Evolutionary conservation across 2,329 filamentous ascomycete genomes (phyloP).

Genomic region (Ophiocordyceps australis): DNA sequence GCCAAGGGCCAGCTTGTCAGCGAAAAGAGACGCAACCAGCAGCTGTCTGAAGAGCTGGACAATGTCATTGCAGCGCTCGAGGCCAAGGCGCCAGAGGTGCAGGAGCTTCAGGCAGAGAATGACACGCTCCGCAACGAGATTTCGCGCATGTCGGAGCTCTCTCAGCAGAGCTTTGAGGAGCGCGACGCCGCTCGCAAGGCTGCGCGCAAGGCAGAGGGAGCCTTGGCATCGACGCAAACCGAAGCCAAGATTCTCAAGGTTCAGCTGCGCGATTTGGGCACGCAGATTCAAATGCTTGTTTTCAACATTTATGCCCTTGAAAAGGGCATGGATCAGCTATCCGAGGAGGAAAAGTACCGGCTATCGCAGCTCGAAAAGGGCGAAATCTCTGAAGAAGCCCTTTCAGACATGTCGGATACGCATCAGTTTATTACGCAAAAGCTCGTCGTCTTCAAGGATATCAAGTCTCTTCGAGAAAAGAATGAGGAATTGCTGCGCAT

Average conservation of each 20-base stretch:
- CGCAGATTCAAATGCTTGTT: slow-evolving; percentile 78
- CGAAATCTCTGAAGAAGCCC: slow-evolving; percentile 50
- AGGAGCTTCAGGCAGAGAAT: slow-evolving; percentile 69
- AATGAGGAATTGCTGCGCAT: slow-evolving; percentile 72
- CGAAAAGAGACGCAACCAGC: slow-evolving; percentile 56
- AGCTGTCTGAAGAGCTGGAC: slow-evolving; percentile 61
- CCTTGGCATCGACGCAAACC: slow-evolving; percentile 41
- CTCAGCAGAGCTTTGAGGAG: slow-evolving; percentile 67
- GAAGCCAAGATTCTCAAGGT: slow-evolving; percentile 69
- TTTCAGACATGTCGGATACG: slow-evolving; percentile 65
- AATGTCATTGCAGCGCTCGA: slow-evolving; percentile 76
- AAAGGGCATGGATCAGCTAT: slow-evolving; percentile 56
- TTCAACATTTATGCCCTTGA: slow-evolving; percentile 74
- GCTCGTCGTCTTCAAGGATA: slow-evolving; percentile 75
- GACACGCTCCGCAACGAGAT: slow-evolving; percentile 66
- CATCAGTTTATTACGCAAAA: slow-evolving; percentile 79
- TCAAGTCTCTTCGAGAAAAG: slow-evolving; percentile 70
- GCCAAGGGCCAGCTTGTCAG: slow-evolving; percentile 55
- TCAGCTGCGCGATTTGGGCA: slow-evolving; percentile 75
- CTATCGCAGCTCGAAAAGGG: slow-evolving; percentile 64
- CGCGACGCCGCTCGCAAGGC: slow-evolving; percentile 65
- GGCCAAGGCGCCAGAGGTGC: slow-evolving; percentile 69
- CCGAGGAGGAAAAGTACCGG: slow-evolving; percentile 52
- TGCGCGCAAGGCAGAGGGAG: slow-evolving; percentile 59
- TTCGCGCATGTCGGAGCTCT: slow-evolving; percentile 66